Base-by-base conservation (phyloP, 331 rosid genomes). In the Dryas integrifolia region DNA sequence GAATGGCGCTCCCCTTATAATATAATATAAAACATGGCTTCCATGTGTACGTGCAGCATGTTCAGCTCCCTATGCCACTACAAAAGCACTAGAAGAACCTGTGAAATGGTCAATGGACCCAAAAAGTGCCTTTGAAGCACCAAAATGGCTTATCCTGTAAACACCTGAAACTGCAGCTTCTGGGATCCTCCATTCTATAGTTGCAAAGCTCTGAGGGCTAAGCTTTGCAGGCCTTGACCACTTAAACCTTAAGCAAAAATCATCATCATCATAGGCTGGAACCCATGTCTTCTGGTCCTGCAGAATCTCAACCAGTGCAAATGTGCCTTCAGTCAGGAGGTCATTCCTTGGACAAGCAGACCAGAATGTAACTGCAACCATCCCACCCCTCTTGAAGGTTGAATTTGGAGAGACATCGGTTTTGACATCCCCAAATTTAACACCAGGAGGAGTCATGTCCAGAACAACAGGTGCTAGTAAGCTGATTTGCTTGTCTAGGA, bases 261-360 rank as follows among this genome's bases (percentile, higher is more conserved):
- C 69, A 14, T 77, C 81, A 5, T 77, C 81, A 40, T 76, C 80
- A 5, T 76, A 76, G 47, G 63, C 70, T 4, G 75, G 56, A 76
- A 58, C 18, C 80, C 80, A 76, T 48, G 64, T 76, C 62, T 48
- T 50, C n/a, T 26, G 18, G 43, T 58, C 16, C 38, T 69, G 26
- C 5, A 76, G 75, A 21, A 48, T 16, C 75, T 76, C 80, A 24
- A 50, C 80, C 52, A 76, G 18, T 16, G 80, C 80, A 50, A 76
- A 76, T 21, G 75, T 76, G 52, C 73, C 68, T 56, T 64, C 81
- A n/a, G 73, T 65, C 73, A 77, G 65, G 60, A 72, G 73, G 73
- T 64, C 73, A 11, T 71, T 77, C 61, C 77, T 64, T 14, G 80
- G 80, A 46, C 75, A 76, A 30, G 56, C 80, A 57, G 81, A 77